A percentile compares a stretch with the other conserved stretches of the same genome.
These are phyloP conservation scores for Botrytis medusae DNA, from an alignment of 2,329 filamentous ascomycete genomes.

Conservation along the genomic window DNA sequence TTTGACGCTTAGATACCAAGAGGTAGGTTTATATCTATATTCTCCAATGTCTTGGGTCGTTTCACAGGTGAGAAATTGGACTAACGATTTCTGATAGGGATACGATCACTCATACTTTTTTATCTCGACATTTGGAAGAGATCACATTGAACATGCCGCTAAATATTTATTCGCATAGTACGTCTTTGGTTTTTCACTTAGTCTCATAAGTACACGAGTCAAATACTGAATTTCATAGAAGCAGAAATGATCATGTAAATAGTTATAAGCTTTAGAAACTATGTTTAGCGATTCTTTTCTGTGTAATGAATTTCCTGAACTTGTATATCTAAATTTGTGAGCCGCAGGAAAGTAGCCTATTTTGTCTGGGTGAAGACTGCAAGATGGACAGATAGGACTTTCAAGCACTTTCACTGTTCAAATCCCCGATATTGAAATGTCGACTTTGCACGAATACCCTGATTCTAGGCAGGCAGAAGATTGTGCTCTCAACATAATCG, in stretches of 20 bases:
- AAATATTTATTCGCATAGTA: constrained; percentile 26
- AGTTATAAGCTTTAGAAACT: constrained; percentile 12
- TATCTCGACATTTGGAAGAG: constrained; percentile 80
- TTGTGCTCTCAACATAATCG: background rate
- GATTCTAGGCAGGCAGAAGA: background rate
- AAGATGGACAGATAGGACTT: background rate
- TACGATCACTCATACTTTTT: constrained; percentile 99
- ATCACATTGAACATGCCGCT: constrained; percentile 24
- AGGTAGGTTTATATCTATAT: constrained; percentile 47
- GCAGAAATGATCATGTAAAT: constrained; percentile 9
- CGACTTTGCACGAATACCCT: background rate
- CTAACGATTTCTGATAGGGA: constrained; percentile 49
- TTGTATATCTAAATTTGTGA: background rate
- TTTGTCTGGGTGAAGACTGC: background rate
- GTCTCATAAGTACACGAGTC: background rate
- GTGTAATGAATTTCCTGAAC: background rate
- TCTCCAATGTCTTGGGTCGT: no score
- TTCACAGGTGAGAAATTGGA: background rate
- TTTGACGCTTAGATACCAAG: constrained; percentile 78
- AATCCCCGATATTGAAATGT: background rate
- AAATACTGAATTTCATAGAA: constrained; percentile 19
- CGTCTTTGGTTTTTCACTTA: background rate
- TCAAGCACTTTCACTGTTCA: background rate
- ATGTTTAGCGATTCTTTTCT: background rate
- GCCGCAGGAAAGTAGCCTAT: background rate